phyloP scores from a whole-genome alignment of 305 asterid species.

The Stenogyne calaminthoides region DNA sequence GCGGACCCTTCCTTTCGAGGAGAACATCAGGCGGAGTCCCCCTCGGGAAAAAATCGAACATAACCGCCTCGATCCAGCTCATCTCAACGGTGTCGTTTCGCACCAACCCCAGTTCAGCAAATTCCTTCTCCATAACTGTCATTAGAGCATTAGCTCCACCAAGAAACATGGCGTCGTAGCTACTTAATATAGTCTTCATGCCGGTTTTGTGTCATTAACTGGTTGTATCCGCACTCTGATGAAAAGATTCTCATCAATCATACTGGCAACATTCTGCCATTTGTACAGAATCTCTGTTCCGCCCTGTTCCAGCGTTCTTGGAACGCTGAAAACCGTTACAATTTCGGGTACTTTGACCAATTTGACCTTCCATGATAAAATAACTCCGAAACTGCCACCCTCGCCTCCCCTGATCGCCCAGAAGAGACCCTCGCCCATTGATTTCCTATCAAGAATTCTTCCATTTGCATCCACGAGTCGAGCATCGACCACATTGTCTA shows the following conservation, averaged over 20 bases:
- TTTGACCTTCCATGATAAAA: conserved; percentile 45
- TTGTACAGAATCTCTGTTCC: conserved; percentile 41
- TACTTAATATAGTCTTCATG: conserved; percentile 27
- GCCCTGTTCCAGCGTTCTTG: conserved; percentile 42
- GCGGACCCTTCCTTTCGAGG: conserved; percentile 40
- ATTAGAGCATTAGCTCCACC: conserved; percentile 36
- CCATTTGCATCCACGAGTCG: conserved; percentile 36
- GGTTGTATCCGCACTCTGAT: conserved; percentile 44
- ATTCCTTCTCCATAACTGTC: conserved; percentile 33
- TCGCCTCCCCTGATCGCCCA: conserved; percentile 62
- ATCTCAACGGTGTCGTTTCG: conserved; percentile 39
- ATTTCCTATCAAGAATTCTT: conserved; percentile 34
- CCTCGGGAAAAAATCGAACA: conserved; percentile 36
- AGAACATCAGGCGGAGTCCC: conserved; percentile 36
- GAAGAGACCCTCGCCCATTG: conserved; percentile 49
- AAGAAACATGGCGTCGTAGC: conserved; percentile 40
- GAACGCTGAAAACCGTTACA: conserved; percentile 50
- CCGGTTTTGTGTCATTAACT: conserved; percentile 1
- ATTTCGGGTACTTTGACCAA: conserved; percentile 39
- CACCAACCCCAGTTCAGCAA: conserved; percentile 46
- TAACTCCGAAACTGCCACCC: conserved; percentile 50
- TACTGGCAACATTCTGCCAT: conserved; percentile 51
- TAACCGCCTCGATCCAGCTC: conserved; percentile 56
- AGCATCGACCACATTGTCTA: conserved; percentile 42
- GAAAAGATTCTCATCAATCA: conserved; percentile 57